Base-by-base conservation (phyloP, 176 grass and related monocot genomes). In the Zea mays region DNA sequence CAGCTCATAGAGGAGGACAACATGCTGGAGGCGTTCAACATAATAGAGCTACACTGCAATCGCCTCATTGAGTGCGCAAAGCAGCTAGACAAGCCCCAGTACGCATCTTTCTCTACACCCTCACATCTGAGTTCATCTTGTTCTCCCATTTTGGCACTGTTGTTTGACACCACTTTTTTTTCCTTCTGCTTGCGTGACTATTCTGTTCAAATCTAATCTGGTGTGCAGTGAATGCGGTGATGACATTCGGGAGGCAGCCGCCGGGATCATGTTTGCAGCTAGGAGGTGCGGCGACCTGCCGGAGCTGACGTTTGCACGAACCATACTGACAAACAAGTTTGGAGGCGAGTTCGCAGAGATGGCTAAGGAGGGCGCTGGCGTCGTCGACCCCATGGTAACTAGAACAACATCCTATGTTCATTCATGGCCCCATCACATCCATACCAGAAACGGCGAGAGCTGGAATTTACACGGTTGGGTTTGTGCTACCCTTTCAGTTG, bases 41-140 rank as follows among this genome's bases (percentile, higher is more conserved):
- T 90, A 8, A 86, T 86, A 35, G 87, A 86, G 79, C 21, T 65
- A 38, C 86, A 79, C 62, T 89, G 87, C 68, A 81, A 82, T 48
- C 83, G 67, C 62, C 73, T 89, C 37, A 82, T 72, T 12, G 45
- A 85, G 54, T 49, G 72, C 9, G 43, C 52, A 41, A 54, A 20
- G 1, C 62, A 82, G 20, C 8, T 89, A 38, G 79, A 89, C 33
- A 85, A 85, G 20, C 68, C 67, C 9, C 0, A 52, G 83, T 89
- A 59, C 6, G 61, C 11, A 36, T 34, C 20, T 59, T n/a, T 76
- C 35, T 76, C 47, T 40, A 51, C 19, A 42, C 14, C 39, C 35
- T 66, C 36, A 21, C 46, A 21, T 41, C 39, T 61, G 41, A 87
- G 8, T 10, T 73, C 7, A 58, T 47, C 60, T 17, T 50, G 9